phyloP scores from a whole-genome alignment of 2,329 filamentous ascomycete genomes.

The Alternaria viburni region DNA sequence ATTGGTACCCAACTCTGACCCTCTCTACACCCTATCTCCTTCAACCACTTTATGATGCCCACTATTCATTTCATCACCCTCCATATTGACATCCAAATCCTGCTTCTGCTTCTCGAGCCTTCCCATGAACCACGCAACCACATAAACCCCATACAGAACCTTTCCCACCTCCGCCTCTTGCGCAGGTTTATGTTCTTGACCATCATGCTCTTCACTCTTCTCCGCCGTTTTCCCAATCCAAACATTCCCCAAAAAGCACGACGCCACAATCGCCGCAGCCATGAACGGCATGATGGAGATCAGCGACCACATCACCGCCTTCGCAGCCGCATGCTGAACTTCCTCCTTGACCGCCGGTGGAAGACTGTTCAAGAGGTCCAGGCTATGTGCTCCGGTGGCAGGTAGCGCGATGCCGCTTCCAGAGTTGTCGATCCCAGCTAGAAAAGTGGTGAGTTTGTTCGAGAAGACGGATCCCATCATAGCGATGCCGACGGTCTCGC shows the following conservation, averaged over 20 bases:
- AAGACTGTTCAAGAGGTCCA: conserved; percentile 48
- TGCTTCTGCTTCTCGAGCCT: conserved; percentile 13
- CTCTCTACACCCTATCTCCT: neutral
- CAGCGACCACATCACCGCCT: conserved; percentile 70
- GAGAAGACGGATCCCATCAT: conserved; percentile 75
- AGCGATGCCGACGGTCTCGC: conserved; percentile 69
- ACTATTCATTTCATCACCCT: conserved; percentile 6
- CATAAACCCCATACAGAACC: conserved; percentile 27
- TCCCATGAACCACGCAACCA: conserved; percentile 22
- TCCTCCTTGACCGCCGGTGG: conserved; percentile 44
- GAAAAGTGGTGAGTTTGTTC: conserved; percentile 55
- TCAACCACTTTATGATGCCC: neutral
- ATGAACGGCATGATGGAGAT: conserved; percentile 67
- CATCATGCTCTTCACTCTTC: conserved; percentile 11
- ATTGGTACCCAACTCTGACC: neutral
- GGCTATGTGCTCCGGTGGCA: conserved; percentile 27
- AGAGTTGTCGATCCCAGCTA: conserved; percentile 22
- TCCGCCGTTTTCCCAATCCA: conserved; percentile 52
- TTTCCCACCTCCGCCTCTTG: conserved; percentile 16
- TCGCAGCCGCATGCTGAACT: conserved; percentile 55
- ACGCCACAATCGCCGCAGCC: conserved; percentile 54
- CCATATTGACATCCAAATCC: conserved; percentile 23
- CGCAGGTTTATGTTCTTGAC: neutral
- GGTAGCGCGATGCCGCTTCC: conserved; percentile 31
- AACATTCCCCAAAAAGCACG: conserved; percentile 59